Evolutionary conservation across 2,329 filamentous ascomycete genomes (phyloP).

Genomic region (Mycosphaerelloides madeirae): DNA sequence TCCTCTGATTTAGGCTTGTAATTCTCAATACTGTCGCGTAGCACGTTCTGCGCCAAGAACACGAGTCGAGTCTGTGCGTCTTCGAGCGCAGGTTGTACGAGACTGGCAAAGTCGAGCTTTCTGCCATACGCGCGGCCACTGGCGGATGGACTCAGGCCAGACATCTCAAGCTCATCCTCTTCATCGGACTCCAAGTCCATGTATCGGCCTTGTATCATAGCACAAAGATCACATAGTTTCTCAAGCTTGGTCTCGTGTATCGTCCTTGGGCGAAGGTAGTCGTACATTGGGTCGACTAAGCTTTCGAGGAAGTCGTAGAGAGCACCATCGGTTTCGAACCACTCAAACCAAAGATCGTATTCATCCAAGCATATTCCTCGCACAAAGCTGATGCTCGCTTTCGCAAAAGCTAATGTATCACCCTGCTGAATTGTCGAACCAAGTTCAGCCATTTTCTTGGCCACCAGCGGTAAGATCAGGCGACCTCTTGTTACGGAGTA

Average conservation of each 20-base stretch:
- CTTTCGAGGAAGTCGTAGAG: constrained; percentile 64
- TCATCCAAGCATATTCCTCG: constrained; percentile 63
- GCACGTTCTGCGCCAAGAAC: constrained; percentile 58
- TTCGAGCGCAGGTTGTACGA: constrained; percentile 62
- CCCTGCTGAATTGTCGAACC: constrained; percentile 57
- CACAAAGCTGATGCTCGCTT: constrained; percentile 61
- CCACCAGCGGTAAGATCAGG: constrained; percentile 58
- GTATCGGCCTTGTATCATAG: constrained; percentile 61
- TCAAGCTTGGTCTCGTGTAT: constrained; percentile 64
- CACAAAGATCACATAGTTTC: constrained; percentile 63
- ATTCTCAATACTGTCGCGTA: constrained; percentile 63
- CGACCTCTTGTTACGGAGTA: constrained; percentile 56
- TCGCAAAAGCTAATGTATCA: constrained; percentile 61
- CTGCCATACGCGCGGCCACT: constrained; percentile 18
- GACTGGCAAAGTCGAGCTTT: constrained; percentile 54
- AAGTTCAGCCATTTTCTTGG: constrained; percentile 56
- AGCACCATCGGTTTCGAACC: constrained; percentile 60
- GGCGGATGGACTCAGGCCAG: constrained; percentile 14
- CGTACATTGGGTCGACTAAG: constrained; percentile 63
- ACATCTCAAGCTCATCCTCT: constrained; percentile 43
- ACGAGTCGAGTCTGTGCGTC: constrained; percentile 64
- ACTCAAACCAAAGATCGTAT: constrained; percentile 62
- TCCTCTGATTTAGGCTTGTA: constrained; percentile 63
- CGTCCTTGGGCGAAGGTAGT: constrained; percentile 59
- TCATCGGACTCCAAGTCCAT: constrained; percentile 50